Evolutionary conservation across 371 early-diverging fungal species (phyloP), one percentile per base, ranked within the genome.

Genomic region (Apophysomyces trapeziformis): DNA sequence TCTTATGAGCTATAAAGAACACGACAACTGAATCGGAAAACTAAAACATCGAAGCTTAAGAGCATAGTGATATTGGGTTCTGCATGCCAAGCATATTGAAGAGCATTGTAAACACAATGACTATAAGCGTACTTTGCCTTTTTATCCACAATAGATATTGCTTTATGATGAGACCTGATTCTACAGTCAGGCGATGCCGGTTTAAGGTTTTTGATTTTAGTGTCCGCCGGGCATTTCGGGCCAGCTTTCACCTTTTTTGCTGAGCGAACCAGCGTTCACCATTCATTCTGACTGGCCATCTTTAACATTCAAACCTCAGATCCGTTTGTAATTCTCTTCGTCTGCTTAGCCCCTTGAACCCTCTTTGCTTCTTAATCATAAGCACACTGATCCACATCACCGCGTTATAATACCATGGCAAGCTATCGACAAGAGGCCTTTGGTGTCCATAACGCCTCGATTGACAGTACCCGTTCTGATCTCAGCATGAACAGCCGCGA

Each of bases 401-500:
- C 4, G 50, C 59, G 21, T 43, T 65, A 54, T 63, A 45, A 41
- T 62, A 57, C 38, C 58, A 45, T 13, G 46, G 60, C 56, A 65
- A 68, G 57, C 61, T 65, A 61, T 65, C 60, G 63, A 38, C 58
- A 54, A 67, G 63, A 59, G 64, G 18, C 58, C 21, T 47, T 63
- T 14, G 68, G 67, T 47, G 47, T 58, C 43, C 72, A 70, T 65
- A 68, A 60, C 60, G 60, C 69, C 21, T 80, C 80, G 1, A 64
- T 75, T 39, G 68, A 70, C 16, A 76, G 74, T 26, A 68, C 58
- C 14, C 69, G 70, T 14, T 71, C 78, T 11, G 78, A 78, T 59
- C 68, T 80, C 1, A 78, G 76, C 63, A 66, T 68, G 18, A 68
- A 67, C 16, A 78, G 78, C 59, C 69, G 64, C 43, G 73, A 80